phyloP scores from a whole-genome alignment of 1,284 basidiomycete genomes.

The Heimioporus retisporus region DNA sequence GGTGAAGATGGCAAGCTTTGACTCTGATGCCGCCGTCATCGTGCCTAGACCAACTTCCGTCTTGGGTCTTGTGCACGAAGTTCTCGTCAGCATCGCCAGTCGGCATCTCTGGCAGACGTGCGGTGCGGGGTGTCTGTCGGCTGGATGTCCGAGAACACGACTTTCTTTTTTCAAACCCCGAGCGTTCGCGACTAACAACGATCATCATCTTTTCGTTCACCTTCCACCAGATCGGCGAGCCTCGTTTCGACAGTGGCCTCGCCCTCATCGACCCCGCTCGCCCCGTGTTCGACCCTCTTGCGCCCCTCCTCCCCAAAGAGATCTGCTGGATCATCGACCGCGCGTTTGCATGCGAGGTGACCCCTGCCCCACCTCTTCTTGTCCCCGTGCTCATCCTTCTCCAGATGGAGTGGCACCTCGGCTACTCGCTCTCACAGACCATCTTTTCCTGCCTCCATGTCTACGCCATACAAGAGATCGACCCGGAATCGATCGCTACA shows the following conservation, averaged over 20 bases:
- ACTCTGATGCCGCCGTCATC: too few relatives aligned
- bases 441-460: slow-evolving; percentile 87
- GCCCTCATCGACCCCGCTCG: slow-evolving; percentile 56
- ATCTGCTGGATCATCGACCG: slow-evolving; percentile 91
- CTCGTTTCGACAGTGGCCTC: slow-evolving; percentile 89
- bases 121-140: slow-evolving; percentile 90
- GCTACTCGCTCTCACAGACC: slow-evolving; percentile 88
- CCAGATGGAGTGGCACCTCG: slow-evolving; percentile 90
- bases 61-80: slow-evolving; percentile 83
- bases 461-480: slow-evolving; percentile 72
- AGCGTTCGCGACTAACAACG: too few relatives aligned
- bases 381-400: neutral
- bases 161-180: neutral
- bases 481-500: slow-evolving; percentile 61
- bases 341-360: slow-evolving; percentile 84
- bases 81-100: slow-evolving; percentile 54
- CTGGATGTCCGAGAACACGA: slow-evolving; percentile 90
- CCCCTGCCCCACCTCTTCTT: neutral
- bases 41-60: slow-evolving; percentile 94
- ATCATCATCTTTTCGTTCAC: slow-evolving; percentile 1
- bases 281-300: slow-evolving; percentile 72
- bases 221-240: slow-evolving; percentile 82
- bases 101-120: slow-evolving; percentile 44
- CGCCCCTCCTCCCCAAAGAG: slow-evolving; percentile 76
- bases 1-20: slow-evolving; percentile 89